Conservation (phyloP, 2,329 filamentous ascomycete genomes). For the Pseudocercospora musae region DNA sequence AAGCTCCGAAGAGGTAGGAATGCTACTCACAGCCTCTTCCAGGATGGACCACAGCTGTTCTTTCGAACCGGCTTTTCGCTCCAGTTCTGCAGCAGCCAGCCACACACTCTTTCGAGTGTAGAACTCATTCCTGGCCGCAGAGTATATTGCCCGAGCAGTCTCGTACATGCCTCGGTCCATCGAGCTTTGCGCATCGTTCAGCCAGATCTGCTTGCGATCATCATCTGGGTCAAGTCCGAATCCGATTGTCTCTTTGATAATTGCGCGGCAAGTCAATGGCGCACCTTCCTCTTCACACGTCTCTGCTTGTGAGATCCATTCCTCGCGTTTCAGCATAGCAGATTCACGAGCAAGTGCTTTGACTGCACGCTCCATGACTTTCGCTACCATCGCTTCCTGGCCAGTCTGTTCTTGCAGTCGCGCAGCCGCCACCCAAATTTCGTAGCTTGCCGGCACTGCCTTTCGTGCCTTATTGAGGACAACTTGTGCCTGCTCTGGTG, state of each 20-base stretch:
- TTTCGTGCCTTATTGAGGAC: constrained; percentile 94
- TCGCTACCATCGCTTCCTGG: constrained; percentile 68
- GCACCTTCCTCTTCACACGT: constrained; percentile 91
- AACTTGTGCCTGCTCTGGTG: constrained; percentile 85
- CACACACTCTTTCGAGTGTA: constrained; percentile 83
- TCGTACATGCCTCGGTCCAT: constrained; percentile 80
- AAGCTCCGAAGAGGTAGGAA: constrained; percentile 82
- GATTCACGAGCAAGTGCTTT: constrained; percentile 85
- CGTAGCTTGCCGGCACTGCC: constrained; percentile 85
- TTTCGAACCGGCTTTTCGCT: constrained; percentile 81
- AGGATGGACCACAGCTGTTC: constrained; percentile 80
- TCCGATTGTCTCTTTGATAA: constrained; percentile 87
- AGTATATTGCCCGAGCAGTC: constrained; percentile 90
- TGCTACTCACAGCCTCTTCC: constrained; percentile 90
- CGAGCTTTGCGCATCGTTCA: constrained; percentile 83
- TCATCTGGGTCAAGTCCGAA: constrained; percentile 95
- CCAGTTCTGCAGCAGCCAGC: constrained; percentile 85
- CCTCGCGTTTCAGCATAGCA: constrained; percentile 94
- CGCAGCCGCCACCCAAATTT: constrained; percentile 95
- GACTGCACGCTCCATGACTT: constrained; percentile 91
- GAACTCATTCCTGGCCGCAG: constrained; percentile 85
- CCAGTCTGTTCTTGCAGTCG: constrained; percentile 87
- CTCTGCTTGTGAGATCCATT: constrained; percentile 94
- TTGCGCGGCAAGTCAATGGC: constrained; percentile 78
- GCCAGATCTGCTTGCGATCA: constrained; percentile 92